Evolutionary conservation across 331 rosid genomes (phyloP), one percentile per base, ranked within the genome.

Genomic region (Spiraea crenata): DNA sequence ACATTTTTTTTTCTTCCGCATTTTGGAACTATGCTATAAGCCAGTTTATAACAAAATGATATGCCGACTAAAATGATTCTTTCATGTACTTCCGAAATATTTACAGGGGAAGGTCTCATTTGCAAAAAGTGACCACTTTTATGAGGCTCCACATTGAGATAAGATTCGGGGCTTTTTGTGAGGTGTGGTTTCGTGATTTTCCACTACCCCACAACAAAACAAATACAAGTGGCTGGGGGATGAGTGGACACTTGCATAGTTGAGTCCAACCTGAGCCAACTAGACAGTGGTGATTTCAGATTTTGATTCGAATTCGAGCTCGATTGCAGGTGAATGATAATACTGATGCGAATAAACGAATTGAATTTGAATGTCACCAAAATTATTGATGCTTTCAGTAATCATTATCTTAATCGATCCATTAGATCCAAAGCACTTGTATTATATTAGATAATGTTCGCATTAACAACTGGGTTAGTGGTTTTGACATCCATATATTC

Each of bases 321-420:
- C 31, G n/a, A 25, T 25, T n/a, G n/a, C n/a, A 25, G 31, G 2
- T 25, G 31, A 25, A 25, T 25, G 31, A 25, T 25, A 25, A 25
- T 25, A 25, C 31, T 25, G 31, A 25, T 25, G 31, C 31, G 31
- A n/a, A 9, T 13, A 67, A 5, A 16, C 17, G 48, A 38, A 37
- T 51, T 17, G 34, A 3, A 31, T 49, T 35, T 37, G 9, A 25
- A 25, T 2, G 65, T 37, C 19, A 20, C 14, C 37, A 46, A 5
- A 25, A 77, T 70, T 38, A 77, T 71, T 61, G 66, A 47, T 38
- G 37, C 34, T 20, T 45, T 2, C 37, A 17, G 40, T 44, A 60
- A 19, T 17, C 40, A 74, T 51, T 72, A 59, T 72, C 45, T 72
- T 14, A 44, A 19, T 46, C 37, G 41, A 40, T 57, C 74, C 35